Evolutionary conservation across 176 grass and related monocot genomes (phyloP).

Genomic region (Carex pumila): DNA sequence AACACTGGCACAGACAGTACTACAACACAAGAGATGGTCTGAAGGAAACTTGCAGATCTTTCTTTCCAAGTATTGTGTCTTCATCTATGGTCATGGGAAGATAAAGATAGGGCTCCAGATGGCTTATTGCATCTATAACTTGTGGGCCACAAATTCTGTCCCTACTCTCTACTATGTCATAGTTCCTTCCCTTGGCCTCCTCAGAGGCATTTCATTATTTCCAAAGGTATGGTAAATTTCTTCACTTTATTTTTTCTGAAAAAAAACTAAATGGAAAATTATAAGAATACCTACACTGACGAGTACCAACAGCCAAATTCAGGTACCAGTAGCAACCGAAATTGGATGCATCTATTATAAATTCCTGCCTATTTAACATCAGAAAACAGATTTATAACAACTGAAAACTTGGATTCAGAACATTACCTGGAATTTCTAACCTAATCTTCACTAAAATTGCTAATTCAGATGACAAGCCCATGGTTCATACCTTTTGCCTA

Average conservation of each 20-base stretch:
- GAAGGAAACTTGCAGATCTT: slow-evolving; percentile 51
- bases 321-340: background rate
- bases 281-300: background rate
- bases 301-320: background rate
- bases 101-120: slow-evolving; percentile 50
- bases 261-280: background rate
- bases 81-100: slow-evolving; percentile 54
- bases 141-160: slow-evolving; percentile 55
- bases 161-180: slow-evolving; percentile 54
- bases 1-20: slow-evolving; percentile 50
- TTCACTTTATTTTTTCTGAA: background rate
- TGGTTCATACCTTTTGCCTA: slow-evolving; percentile 56
- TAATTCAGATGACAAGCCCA: slow-evolving; percentile 37
- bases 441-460: background rate
- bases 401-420: background rate
- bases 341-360: background rate
- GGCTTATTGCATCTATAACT: slow-evolving; percentile 42
- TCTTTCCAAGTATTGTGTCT: slow-evolving; percentile 54
- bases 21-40: slow-evolving; percentile 84
- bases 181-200: slow-evolving; percentile 59
- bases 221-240: slow-evolving; percentile 40
- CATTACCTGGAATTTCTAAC: slow-evolving; percentile 1
- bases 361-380: too few species aligned
- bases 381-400: too few species aligned
- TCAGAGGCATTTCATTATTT: slow-evolving; percentile 50